Percentiles rank a stretch among this genome's conserved stretches.
phyloP scores from a whole-genome alignment of 1,139 yeast species.

The Debaryomyces coudertii region DNA sequence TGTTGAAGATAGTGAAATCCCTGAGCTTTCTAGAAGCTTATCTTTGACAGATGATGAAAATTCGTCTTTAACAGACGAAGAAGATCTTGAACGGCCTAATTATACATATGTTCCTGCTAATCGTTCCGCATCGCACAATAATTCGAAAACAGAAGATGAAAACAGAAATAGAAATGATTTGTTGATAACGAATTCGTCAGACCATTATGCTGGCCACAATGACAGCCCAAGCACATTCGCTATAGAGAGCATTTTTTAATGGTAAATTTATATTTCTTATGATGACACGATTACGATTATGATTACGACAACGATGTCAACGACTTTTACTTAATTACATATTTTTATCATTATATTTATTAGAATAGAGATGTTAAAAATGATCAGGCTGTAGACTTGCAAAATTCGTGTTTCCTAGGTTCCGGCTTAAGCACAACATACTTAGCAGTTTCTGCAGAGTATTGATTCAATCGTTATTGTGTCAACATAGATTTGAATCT shows the following conservation, averaged over 20 bases:
- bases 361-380: background rate
- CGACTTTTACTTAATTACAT: background rate
- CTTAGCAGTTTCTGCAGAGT: no score
- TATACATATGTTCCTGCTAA: conserved; percentile 3
- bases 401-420: no score
- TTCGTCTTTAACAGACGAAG: conserved; percentile 17
- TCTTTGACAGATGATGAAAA: conserved; percentile 33
- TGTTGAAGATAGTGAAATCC: conserved; percentile 18
- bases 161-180: background rate
- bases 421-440: no score
- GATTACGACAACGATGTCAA: background rate
- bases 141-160: background rate
- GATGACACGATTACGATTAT: conserved; percentile 1
- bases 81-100: conserved; percentile 4
- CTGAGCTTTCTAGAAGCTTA: conserved; percentile 29
- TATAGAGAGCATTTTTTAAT: conserved; percentile 2
- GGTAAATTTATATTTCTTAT: background rate
- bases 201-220: conserved; percentile 1
- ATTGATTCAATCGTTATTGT: no score
- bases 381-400: background rate
- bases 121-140: background rate
- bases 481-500: no score
- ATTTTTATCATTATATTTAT: background rate
- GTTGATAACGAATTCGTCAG: background rate
- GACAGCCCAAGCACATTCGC: background rate